Evolutionary conservation across 208 protist genomes (phyloP).

Genomic region (Leishmania lainsoni): DNA sequence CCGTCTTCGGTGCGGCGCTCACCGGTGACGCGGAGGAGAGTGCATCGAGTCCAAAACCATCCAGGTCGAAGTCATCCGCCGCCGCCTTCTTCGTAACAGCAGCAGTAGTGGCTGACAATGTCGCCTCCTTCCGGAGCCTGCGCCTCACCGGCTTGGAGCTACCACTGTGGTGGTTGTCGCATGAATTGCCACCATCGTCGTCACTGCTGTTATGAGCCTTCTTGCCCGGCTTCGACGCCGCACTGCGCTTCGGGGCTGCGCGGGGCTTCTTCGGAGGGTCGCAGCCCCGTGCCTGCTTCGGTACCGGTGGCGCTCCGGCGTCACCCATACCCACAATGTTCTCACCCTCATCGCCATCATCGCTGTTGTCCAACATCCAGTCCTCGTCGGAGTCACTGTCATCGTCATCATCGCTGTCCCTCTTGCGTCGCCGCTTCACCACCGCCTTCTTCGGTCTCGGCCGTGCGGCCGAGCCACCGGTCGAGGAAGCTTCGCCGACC

Average conservation of each 20-base stretch:
- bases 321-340: conserved; percentile 49
- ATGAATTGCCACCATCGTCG: conserved; percentile 16
- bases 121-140: conserved; percentile 17
- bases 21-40: conserved; percentile 16
- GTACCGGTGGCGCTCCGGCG: conserved; percentile 22
- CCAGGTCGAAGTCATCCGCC: conserved; percentile 74
- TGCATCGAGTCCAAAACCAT: conserved; percentile 81
- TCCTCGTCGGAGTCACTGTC: conserved; percentile 32
- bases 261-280: conserved; percentile 10
- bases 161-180: neutral
- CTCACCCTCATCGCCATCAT: conserved; percentile 34
- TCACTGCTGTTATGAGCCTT: conserved; percentile 25
- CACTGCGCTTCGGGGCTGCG: conserved; percentile 19
- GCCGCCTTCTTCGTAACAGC: conserved; percentile 2
- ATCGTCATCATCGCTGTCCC: conserved; percentile 66
- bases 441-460: conserved; percentile 42
- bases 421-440: conserved; percentile 31
- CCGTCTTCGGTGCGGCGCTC: neutral
- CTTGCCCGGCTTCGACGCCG: conserved; percentile 20
- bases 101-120: neutral
- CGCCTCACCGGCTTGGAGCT: conserved; percentile 18
- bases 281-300: neutral
- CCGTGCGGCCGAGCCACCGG: conserved; percentile 9
- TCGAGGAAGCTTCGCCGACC: conserved; percentile 4
- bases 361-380: conserved; percentile 37